Conservation (phyloP, 345 rosid genomes). For the Eutrema japonicum region DNA sequence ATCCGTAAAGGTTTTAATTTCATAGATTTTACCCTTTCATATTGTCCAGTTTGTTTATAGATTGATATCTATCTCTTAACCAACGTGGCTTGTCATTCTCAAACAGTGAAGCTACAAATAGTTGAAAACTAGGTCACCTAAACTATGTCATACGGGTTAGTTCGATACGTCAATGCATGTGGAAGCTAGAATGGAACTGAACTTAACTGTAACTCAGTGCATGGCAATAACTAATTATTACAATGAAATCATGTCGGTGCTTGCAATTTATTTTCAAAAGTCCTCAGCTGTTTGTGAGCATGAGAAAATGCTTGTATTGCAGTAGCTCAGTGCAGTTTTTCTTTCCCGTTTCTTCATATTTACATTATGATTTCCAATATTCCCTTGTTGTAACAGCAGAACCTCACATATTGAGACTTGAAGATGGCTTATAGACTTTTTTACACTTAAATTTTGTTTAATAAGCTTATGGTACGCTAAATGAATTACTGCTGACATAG, state of each 20-base stretch:
- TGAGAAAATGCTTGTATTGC: conserved; percentile 24
- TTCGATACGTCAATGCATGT: conserved; percentile 25
- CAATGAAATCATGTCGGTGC: conserved; percentile 9
- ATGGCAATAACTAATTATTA: neutral
- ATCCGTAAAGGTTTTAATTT: conserved; percentile 14
- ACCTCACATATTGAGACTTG: conserved; percentile 26
- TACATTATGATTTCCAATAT: conserved; percentile 2
- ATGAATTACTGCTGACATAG: conserved; percentile 54
- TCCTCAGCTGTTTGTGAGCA: conserved; percentile 29
- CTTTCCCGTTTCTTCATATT: conserved; percentile 21
- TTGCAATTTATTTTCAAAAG: conserved; percentile 15
- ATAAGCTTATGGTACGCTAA: conserved; percentile 32
- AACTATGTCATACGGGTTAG: conserved; percentile 17
- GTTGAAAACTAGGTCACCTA: conserved; percentile 28
- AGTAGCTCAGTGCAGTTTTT: conserved; percentile 10
- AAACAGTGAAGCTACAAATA: conserved; percentile 8
- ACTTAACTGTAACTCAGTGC: conserved; percentile 21
- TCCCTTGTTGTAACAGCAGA: conserved; percentile 14
- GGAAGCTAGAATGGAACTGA: conserved; percentile 23
- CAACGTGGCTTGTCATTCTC: conserved; percentile 25
- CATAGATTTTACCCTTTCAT: conserved; percentile 10
- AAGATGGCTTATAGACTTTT: conserved; percentile 25
- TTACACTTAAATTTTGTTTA: conserved; percentile 31
- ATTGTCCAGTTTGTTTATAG: conserved; percentile 14
- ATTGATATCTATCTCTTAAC: conserved; percentile 21